These are phyloP conservation scores for Entophlyctis luteolus DNA, from an alignment of 192 early-diverging fungal species.

Conservation along the genomic window DNA sequence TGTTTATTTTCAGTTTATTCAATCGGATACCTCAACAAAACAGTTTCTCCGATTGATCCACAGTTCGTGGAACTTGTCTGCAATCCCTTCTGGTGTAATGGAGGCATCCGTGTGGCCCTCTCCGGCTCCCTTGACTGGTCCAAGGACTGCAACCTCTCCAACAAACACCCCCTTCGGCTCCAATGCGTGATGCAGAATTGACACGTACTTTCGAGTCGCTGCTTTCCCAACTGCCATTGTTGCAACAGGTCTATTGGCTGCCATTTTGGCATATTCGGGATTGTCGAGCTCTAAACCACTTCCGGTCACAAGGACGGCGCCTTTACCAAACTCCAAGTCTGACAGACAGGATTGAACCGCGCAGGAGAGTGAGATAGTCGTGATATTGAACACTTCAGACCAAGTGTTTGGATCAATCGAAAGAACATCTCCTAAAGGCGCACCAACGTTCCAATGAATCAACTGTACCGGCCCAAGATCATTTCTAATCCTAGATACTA, in stretches of 20 bases:
- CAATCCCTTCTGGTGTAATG: neutral
- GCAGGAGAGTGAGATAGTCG: neutral
- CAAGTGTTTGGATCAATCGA: neutral
- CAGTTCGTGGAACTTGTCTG: neutral
- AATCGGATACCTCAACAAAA: too few relatives aligned
- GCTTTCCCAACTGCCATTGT: slow-evolving; percentile 30
- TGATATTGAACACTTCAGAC: neutral
- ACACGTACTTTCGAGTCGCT: slow-evolving; percentile 28
- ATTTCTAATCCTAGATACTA: neutral
- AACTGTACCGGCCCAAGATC: slow-evolving; percentile 9
- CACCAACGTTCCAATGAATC: slow-evolving; percentile 31
- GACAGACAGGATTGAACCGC: slow-evolving; percentile 13
- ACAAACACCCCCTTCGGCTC: slow-evolving; percentile 29
- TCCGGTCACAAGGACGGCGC: slow-evolving; percentile 35
- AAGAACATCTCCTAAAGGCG: neutral
- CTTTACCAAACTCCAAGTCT: slow-evolving; percentile 23
- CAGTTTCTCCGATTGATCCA: too few relatives aligned
- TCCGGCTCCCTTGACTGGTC: slow-evolving; percentile 19
- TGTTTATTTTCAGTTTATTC: too few relatives aligned
- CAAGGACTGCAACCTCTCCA: slow-evolving; percentile 32
- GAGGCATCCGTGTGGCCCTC: neutral
- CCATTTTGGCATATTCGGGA: neutral
- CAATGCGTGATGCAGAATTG: slow-evolving; percentile 25
- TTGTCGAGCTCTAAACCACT: slow-evolving; percentile 25
- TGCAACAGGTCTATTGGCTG: slow-evolving; percentile 1